phyloP scores from a whole-genome alignment of 2,329 filamentous ascomycete genomes.

The Calonectria leucothoes region DNA sequence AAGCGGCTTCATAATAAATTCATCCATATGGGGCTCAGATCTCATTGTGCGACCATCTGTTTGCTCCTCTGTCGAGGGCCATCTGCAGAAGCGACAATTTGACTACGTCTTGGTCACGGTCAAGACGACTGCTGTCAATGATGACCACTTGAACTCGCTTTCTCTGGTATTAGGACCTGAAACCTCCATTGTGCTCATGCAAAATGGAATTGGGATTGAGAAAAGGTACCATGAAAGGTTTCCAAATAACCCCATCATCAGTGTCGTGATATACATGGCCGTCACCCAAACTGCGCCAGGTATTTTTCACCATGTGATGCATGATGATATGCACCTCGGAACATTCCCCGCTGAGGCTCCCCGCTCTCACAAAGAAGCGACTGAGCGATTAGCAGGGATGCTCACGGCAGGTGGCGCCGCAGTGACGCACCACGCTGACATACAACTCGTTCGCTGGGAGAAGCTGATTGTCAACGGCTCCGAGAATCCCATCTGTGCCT shows the following conservation, averaged over 20 bases:
- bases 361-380: neutral
- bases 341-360: neutral
- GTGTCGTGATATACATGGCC: neutral
- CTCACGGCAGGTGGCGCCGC: neutral
- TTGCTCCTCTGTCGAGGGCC: neutral
- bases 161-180: neutral
- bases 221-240: neutral
- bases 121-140: neutral
- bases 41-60: neutral
- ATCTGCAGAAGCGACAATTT: neutral
- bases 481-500: neutral
- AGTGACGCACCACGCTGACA: neutral
- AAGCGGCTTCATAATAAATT: constrained; percentile 1
- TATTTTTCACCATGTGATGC: neutral
- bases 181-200: neutral
- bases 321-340: neutral
- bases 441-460: neutral
- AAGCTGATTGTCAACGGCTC: constrained; percentile 3
- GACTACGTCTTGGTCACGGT: neutral
- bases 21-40: neutral
- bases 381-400: neutral
- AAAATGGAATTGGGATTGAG: constrained; percentile 8
- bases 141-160: neutral
- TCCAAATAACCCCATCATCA: constrained; percentile 11
- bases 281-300: neutral